Conservation (phyloP, 148 eudicot species). For the Rhododendron simsii region DNA sequence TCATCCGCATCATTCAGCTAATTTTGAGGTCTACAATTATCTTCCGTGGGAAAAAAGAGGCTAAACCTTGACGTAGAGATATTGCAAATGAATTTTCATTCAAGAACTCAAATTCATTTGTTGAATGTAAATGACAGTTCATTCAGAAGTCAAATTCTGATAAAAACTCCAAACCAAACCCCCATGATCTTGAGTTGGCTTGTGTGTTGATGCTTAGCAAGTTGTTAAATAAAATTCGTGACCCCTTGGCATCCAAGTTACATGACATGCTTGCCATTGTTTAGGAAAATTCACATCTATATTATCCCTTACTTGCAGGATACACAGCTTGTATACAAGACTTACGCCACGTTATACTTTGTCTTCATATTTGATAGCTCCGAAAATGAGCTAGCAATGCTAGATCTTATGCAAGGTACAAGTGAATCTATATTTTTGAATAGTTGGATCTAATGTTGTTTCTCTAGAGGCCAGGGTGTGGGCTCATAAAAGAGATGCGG, state of each 20-base stretch:
- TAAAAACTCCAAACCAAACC: background rate
- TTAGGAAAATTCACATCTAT: background rate
- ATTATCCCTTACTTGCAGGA: constrained; percentile 47
- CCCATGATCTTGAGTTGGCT: background rate
- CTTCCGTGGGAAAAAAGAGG: background rate
- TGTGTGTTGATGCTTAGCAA: background rate
- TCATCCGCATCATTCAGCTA: background rate
- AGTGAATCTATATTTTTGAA: background rate
- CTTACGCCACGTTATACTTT: constrained; percentile 81
- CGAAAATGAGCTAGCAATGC: constrained; percentile 93
- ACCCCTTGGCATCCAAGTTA: background rate
- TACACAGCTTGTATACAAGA: constrained; percentile 84
- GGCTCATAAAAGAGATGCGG: background rate
- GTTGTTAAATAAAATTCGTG: background rate
- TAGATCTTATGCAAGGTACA: constrained; percentile 95
- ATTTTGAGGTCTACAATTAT: background rate
- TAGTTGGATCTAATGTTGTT: background rate
- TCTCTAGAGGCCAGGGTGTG: background rate
- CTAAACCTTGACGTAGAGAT: background rate
- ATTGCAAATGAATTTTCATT: background rate
- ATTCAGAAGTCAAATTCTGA: background rate
- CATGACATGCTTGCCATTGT: background rate
- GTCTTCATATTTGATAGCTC: constrained; percentile 75
- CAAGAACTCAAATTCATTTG: background rate
- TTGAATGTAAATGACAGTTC: background rate